Evolutionary conservation across 2,329 filamentous ascomycete species (phyloP).

Genomic region (Exophiala sp.): DNA sequence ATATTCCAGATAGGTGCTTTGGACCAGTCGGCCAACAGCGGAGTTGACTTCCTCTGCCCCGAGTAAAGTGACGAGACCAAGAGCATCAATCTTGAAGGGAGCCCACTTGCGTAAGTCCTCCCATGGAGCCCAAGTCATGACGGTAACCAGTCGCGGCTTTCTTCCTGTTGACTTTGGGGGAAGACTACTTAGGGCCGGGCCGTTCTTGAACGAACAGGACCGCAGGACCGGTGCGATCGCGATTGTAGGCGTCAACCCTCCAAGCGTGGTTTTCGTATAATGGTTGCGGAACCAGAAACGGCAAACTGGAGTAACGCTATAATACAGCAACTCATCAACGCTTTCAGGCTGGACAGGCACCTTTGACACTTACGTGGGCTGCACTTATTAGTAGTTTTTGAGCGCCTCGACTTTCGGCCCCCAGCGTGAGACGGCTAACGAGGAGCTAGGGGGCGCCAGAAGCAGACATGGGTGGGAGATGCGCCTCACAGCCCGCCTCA

Average conservation of each 20-base stretch:
- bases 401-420: neutral
- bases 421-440: neutral
- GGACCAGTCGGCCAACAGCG: slow-evolving; percentile 25
- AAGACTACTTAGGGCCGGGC: no score
- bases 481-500: no score
- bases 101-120: slow-evolving; percentile 14
- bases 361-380: neutral
- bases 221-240: no score
- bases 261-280: no score
- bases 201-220: neutral
- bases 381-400: no score
- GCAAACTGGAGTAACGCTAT: no score
- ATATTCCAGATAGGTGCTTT: slow-evolving; percentile 24
- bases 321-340: no score
- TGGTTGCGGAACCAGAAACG: no score
- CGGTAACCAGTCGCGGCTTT: neutral
- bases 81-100: slow-evolving; percentile 27
- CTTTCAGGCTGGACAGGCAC: neutral
- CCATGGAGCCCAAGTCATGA: slow-evolving; percentile 19
- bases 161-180: neutral
- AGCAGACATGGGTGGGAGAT: neutral
- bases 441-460: neutral
- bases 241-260: no score
- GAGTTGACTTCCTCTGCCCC: slow-evolving; percentile 27
- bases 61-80: slow-evolving; percentile 29